Evolutionary conservation across 2,329 filamentous ascomycete species (phyloP), one percentile per base, ranked within the genome.

Genomic region (Cercospora citrullina): DNA sequence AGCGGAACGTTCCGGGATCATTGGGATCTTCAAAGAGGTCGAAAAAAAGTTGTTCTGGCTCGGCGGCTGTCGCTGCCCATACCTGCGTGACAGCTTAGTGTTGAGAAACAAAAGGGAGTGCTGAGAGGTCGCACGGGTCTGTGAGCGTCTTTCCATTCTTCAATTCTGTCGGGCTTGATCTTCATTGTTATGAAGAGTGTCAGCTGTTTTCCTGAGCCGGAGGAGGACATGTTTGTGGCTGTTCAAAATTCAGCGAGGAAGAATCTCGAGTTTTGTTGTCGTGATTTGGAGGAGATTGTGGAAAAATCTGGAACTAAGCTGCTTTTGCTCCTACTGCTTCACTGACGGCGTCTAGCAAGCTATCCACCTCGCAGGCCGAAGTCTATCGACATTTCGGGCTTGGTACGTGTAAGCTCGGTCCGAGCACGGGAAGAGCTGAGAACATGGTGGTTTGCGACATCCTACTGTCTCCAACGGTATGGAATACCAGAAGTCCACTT

Each of bases 131-230:
- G 70, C 55, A 74, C 72, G 5, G 72, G 72, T 53, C 72, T 71
- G 60, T 74, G 72, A 31, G 71, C 72, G 30, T 53, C 65, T 66
- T 70, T 69, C 64, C 67, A 74, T 39, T 70, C 65, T 65, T 68
- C 67, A 48, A 73, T 69, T 10, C 30, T 59, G 48, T 69, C 51
- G 12, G 70, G 70, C 36, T 73, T 58, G 69, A 74, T 67, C 30
- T 70, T 64, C 64, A 72, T 71, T 45, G 71, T 72, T 21, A 72
- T 66, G 68, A 74, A 70, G 48, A 74, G 67, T 21, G 71, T 72
- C 9, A 71, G 66, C 48, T 70, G 68, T 59, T 66, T 66, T 31
- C 23, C 57, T 7, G 60, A 45, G 6, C 26, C 33, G 9, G 60
- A 62, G 7, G 51, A 28, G 6, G 62, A 14, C 62, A 64, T 64